Base-by-base conservation (phyloP, 371 early-diverging fungal species). In the Haplosporangium sp. region DNA sequence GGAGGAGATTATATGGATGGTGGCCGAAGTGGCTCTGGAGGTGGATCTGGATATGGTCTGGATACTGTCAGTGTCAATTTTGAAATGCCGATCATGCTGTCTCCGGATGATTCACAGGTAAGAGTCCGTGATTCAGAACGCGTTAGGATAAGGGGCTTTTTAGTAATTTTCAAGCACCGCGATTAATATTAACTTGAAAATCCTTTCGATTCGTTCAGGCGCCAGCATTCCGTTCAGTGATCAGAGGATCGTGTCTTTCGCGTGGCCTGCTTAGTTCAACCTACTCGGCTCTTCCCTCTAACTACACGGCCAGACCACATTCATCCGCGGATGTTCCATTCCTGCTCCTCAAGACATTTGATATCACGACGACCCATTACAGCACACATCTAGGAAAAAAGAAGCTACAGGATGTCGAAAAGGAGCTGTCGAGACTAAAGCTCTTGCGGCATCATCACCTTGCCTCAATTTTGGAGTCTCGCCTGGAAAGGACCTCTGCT, bases 391-490 rank as follows among this genome's bases (percentile, higher is more conserved):
- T 86, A 20, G 90, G 89, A 13, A 90, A 88, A 64, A 81, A 83
- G 37, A 59, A 84, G 65, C 55, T 89, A 20, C 89, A 90, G 69
- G 88, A 89, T 36, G 80, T 90, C 6, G 89, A 90, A 57, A 74
- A 85, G 56, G 91, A 90, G 55, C 64, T 90, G 18, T 87, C 87
- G n/a, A 81, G 89, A 23, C 59, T 90, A 5, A 82, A 87, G 50
- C 72, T 85, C 5, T 67, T 89, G 13, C 84, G 87, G 20, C 86
- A 89, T 61, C 83, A 85, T 9, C 82, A 90, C 51, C 83, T 89
- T 40, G 67, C 86, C 6, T 80, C 83, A 14, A 82, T 90, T 12
- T 84, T 88, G 55, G 90, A 88, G 38, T 85, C 88, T 2, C 84
- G 86, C 10, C 66, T 89, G 41, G 87, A 88, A 56, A 81, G 87